phyloP scores from a whole-genome alignment of 1,284 basidiomycete species.

The Apiotrichum akiyoshidainum region DNA sequence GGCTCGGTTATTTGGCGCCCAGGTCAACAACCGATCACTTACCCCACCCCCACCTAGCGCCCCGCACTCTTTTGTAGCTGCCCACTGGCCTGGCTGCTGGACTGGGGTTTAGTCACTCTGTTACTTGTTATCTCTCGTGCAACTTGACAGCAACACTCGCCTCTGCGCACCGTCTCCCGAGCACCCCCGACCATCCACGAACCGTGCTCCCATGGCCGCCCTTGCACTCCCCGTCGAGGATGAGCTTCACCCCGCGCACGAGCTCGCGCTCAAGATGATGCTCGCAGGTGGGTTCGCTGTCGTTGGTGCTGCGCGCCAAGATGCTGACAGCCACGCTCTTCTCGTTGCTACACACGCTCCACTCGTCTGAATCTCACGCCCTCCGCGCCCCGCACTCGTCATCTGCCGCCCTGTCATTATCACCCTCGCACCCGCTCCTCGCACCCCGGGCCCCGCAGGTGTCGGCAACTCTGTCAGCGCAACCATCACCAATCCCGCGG shows the following conservation, averaged over 20 bases:
- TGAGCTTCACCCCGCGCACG: slow-evolving; percentile 16
- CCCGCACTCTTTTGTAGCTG: too few relatives aligned
- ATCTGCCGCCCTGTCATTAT: too few relatives aligned
- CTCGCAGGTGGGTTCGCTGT: slow-evolving; percentile 10
- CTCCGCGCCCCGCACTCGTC: not conserved
- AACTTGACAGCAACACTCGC: too few relatives aligned
- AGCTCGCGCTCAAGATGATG: slow-evolving; percentile 19
- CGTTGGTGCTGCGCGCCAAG: not conserved
- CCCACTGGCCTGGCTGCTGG: too few relatives aligned
- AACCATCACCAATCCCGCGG: slow-evolving; percentile 18
- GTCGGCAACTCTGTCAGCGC: slow-evolving; percentile 16
- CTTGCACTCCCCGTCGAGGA: slow-evolving; percentile 27
- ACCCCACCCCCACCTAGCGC: too few relatives aligned
- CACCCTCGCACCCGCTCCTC: not conserved
- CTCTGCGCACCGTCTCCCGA: too few relatives aligned
- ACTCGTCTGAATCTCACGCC: not conserved
- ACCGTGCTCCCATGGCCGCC: slow-evolving; percentile 25
- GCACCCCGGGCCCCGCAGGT: slow-evolving; percentile 4
- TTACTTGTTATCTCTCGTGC: too few relatives aligned
- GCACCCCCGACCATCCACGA: too few relatives aligned
- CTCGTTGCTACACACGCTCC: not conserved
- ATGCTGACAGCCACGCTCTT: slow-evolving; percentile 1
- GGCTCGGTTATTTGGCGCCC: too few relatives aligned
- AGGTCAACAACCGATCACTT: too few relatives aligned
- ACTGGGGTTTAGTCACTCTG: too few relatives aligned